Base-by-base conservation (phyloP, 108 stramenopile genomes). In the Mediolabrus comicus region DNA sequence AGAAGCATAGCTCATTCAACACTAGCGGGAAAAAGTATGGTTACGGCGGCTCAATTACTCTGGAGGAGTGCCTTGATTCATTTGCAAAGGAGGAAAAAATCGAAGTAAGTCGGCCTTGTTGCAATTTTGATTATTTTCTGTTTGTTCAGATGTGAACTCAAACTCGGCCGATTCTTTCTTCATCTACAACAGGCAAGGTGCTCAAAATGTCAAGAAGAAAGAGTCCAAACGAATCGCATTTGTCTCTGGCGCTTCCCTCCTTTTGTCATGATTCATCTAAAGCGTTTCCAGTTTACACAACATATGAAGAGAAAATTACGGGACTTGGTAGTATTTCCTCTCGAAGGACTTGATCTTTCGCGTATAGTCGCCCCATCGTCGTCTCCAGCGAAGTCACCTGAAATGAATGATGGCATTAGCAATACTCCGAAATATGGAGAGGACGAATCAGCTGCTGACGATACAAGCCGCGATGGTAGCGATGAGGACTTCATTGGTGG, bases 211-310 rank as follows among this genome's bases (percentile, higher is more conserved):
- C 90, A 95, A 70, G 93, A 96, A 59, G 92, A 95, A 70, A 71
- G 85, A 43, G 72, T 90, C 12, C 92, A 92, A 69, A 95, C 88
- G 28, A 95, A 96, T 69, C 71, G 86, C 49, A 91, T 97, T 68
- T 86, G 87, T 31, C 83, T 98, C 11, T 98, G 97, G 97, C 80
- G 91, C 60, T 75, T 94, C 39, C 98, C 98, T 30, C 96, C 96
- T 9, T 68, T 98, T 32, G 84, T 97, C 38, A 95, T 98, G 33
- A 90, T 98, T 53, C 97, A 97, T 54, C 65, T 99, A 74, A 99
- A 99, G 75, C 95, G 98, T 38, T 97, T 99, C 74, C 95, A 96
- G 52, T 92, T 86, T 66, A 90, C 94, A n/a, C 80, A 86, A 43
- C 84, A 84, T 36, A 93, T 92, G 87, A 79, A 89, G 38, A 66